Evolutionary conservation across 108 stramenopile species (phyloP).

Genomic region (Skeletonema costatum): DNA sequence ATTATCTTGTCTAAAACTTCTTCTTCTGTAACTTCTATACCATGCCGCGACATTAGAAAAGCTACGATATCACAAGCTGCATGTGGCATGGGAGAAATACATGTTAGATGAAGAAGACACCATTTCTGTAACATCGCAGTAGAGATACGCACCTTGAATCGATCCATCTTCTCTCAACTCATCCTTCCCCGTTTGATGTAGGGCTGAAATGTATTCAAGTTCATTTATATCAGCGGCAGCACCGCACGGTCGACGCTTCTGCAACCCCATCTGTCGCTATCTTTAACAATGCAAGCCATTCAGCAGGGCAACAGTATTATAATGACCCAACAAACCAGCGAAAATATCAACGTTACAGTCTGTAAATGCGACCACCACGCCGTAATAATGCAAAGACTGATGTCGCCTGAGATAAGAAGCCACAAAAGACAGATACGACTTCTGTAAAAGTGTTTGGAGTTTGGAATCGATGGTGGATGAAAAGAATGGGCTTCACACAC

Average conservation of each 20-base stretch:
- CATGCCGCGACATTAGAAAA: constrained; percentile 59
- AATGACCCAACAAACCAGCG: too few species aligned
- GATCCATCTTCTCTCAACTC: constrained; percentile 44
- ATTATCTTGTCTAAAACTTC: constrained; percentile 51
- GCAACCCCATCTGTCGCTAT: constrained; percentile 11
- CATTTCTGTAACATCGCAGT: not conserved
- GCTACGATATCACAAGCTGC: constrained; percentile 34
- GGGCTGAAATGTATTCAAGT: constrained; percentile 63
- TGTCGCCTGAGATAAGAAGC: too few species aligned
- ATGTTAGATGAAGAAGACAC: not conserved
- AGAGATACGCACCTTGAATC: constrained; percentile 15
- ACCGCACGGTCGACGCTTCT: constrained; percentile 40
- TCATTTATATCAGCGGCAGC: constrained; percentile 63
- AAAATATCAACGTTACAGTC: too few species aligned
- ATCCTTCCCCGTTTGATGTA: constrained; percentile 43
- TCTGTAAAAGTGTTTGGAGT: too few species aligned
- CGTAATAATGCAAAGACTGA: too few species aligned
- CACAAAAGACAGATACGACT: too few species aligned
- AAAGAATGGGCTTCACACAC: too few species aligned
- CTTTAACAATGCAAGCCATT: too few species aligned
- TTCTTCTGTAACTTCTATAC: constrained; percentile 51
- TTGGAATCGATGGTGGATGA: too few species aligned
- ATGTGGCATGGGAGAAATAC: not conserved
- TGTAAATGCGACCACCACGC: too few species aligned
- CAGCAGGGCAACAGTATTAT: too few species aligned